Percentiles rank a stretch among this genome's conserved stretches.
These are phyloP conservation scores for Ophiocordyceps australis DNA, from an alignment of 2,329 filamentous ascomycete species.

Conservation along the genomic window DNA sequence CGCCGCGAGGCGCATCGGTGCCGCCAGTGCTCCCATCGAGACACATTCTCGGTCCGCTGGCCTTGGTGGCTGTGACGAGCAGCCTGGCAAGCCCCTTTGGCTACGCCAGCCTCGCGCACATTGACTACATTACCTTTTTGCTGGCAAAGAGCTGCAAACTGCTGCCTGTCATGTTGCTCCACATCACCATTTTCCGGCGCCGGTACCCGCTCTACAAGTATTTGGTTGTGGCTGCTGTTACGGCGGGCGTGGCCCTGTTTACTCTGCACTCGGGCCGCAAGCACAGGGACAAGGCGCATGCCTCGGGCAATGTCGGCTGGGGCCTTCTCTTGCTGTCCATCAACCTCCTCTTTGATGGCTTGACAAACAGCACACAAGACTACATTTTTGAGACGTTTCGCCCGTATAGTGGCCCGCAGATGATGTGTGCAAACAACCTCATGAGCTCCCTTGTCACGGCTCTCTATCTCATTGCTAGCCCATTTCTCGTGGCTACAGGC, in stretches of 20 bases:
- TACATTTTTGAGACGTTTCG: constrained; percentile 72
- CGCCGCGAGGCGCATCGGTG: constrained; percentile 20
- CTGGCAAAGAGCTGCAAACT: constrained; percentile 97
- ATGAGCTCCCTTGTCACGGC: constrained; percentile 66
- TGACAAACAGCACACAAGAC: constrained; percentile 94
- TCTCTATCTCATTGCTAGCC: constrained; percentile 58
- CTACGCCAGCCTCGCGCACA: constrained; percentile 79
- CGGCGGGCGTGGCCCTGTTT: constrained; percentile 83
- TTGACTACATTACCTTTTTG: constrained; percentile 96
- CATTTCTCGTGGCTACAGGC: constrained; percentile 55
- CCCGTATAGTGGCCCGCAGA: constrained; percentile 80
- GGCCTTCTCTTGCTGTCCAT: constrained; percentile 70
- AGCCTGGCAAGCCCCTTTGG: constrained; percentile 90
- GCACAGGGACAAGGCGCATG: constrained; percentile 28
- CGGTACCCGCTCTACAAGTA: constrained; percentile 95
- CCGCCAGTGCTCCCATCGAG: constrained; percentile 60
- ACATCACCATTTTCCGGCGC: constrained; percentile 79
- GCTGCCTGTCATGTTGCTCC: constrained; percentile 94
- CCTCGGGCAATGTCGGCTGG: constrained; percentile 46
- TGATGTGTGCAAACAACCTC: constrained; percentile 98
- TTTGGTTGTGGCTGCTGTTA: constrained; percentile 78
- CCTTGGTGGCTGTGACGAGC: constrained; percentile 72
- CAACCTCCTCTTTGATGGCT: constrained; percentile 86
- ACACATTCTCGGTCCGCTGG: constrained; percentile 57
- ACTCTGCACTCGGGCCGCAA: constrained; percentile 61